These are phyloP conservation scores for Coemansia sp. DNA, from an alignment of 192 early-diverging fungal species.

Conservation along the genomic window DNA sequence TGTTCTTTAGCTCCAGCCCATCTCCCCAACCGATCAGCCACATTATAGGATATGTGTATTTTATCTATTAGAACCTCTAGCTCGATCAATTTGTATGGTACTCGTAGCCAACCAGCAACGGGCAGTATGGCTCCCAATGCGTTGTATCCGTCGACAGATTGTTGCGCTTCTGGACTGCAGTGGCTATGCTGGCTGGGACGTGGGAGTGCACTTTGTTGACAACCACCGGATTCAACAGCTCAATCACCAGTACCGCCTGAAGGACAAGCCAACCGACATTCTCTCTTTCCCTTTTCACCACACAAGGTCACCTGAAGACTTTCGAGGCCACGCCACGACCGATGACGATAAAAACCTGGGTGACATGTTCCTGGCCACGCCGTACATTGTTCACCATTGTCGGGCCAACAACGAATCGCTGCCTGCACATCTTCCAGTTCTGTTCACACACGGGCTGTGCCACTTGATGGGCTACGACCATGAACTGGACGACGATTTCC, in stretches of 20 bases:
- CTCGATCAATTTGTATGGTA: conserved; percentile 25
- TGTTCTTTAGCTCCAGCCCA: no score
- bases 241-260: conserved; percentile 57
- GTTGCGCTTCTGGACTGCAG: conserved; percentile 51
- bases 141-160: conserved; percentile 33
- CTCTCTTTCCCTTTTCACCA: conserved; percentile 66
- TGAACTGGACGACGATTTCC: conserved; percentile 53
- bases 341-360: conserved; percentile 60
- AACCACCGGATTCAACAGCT: conserved; percentile 53
- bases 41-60: neutral
- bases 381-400: conserved; percentile 59
- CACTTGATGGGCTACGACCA: conserved; percentile 72
- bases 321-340: conserved; percentile 19
- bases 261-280: conserved; percentile 61
- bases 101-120: conserved; percentile 44
- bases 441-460: conserved; percentile 66
- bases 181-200: conserved; percentile 60
- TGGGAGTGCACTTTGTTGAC: conserved; percentile 60
- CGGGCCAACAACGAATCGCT: conserved; percentile 44
- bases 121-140: conserved; percentile 41
- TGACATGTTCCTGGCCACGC: conserved; percentile 62
- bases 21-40: neutral
- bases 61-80: neutral
- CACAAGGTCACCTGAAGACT: conserved; percentile 20
- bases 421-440: conserved; percentile 54